Evolutionary conservation across 805 yeast genomes (phyloP), one percentile per base, ranked within the genome.

Genomic region (Kodamaea kaohsiungensis): DNA sequence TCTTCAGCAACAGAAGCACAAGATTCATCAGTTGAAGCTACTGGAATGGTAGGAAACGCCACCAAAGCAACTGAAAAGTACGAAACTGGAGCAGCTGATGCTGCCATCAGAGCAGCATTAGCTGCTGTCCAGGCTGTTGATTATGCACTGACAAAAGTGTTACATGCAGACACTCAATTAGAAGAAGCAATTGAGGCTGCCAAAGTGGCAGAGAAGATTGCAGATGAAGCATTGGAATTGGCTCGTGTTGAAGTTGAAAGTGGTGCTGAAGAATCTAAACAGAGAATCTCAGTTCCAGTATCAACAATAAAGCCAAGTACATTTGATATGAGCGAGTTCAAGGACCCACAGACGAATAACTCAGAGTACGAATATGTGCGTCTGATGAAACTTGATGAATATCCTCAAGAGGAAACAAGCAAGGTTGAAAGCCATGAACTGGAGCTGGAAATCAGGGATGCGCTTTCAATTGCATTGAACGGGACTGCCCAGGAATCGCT

Each of bases 391-490:
- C 38, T 52, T 12, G 48, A 48, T 13, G 46, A 43, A 22, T 22
- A 22, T 19, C 19, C 47, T 7, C 49, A 53, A 39, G 46, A 53
- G 30, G 49, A 48, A 12, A 18, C 15, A 13, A 30, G 33, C 18
- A 38, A 39, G 38, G 17, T 37, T 39, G 46, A 49, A 4, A 30
- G 35, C 35, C 15, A 38, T n/a, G 45, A 16, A 40, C 25, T 40
- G 16, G 68, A 65, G 39, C 47, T 42, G 16, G 58, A 57, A 6
- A 59, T 67, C 27, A 60, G 58, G 45, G 65, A 66, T 48, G 70
- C 68, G 0, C 59, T 65, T 22, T 51, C 66, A 2, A 57, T 51
- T n/a, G 69, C 69, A 3, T 59, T 64, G 59, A 62, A 61, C 40
- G 59, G 55, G 3, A 51, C 17, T 8, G 43, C 48, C 22, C 25